Evolutionary conservation across 352 stramenopile genomes (phyloP).

Genomic region (Globisporangium orthogonon): DNA sequence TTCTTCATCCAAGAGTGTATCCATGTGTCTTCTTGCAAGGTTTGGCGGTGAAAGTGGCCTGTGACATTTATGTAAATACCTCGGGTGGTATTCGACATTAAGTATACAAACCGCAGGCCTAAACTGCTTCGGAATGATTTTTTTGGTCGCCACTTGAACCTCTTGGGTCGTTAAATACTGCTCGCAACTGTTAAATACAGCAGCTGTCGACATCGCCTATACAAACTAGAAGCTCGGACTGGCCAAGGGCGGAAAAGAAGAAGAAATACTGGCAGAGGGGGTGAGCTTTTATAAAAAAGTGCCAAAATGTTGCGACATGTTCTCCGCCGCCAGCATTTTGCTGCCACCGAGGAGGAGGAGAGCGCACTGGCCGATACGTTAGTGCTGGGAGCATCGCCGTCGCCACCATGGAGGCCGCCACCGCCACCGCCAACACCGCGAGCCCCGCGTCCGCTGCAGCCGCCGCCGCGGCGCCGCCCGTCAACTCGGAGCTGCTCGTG

Average conservation of each 20-base stretch:
- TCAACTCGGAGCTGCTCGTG: slow-evolving; percentile 69
- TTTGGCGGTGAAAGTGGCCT: too few relatives aligned
- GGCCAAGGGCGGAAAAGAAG: not conserved
- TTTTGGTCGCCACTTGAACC: too few relatives aligned
- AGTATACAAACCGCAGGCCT: too few relatives aligned
- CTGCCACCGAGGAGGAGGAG: not conserved
- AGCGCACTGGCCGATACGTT: too few relatives aligned
- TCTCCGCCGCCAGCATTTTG: not conserved
- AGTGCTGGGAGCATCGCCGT: not conserved
- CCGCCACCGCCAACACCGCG: not conserved
- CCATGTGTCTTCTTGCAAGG: too few relatives aligned
- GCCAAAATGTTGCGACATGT: not conserved
- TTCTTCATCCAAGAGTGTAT: too few relatives aligned
- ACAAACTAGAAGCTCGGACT: not conserved
- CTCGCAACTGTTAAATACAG: too few relatives aligned
- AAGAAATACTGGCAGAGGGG: not conserved
- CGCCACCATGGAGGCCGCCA: not conserved
- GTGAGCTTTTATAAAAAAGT: too few relatives aligned
- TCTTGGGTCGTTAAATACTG: too few relatives aligned
- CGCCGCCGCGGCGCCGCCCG: slow-evolving; percentile 2
- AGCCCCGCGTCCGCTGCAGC: not conserved
- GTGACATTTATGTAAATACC: too few relatives aligned
- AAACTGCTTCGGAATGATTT: too few relatives aligned
- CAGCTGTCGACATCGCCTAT: not conserved
- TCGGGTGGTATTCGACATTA: too few relatives aligned